Evolutionary conservation across 768 basidiomycete species (phyloP).

Genomic region (Lactarius deliciosus): DNA sequence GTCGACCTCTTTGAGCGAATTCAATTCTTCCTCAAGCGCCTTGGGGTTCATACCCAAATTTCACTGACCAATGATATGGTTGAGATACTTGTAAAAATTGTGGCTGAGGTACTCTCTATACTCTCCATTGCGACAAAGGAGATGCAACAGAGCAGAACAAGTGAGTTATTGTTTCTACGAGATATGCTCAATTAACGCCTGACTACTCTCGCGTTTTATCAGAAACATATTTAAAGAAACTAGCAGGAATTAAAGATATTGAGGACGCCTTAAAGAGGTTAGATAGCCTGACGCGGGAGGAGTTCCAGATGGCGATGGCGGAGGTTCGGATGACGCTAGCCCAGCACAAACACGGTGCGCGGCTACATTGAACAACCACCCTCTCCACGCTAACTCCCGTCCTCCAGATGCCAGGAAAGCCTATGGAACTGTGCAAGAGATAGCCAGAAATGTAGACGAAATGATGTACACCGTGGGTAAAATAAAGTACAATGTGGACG

Average conservation of each 20-base stretch:
- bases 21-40: background rate
- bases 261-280: background rate
- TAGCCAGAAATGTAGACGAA: no score
- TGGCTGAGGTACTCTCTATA: background rate
- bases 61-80: background rate
- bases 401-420: background rate
- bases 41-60: background rate
- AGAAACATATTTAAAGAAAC: background rate
- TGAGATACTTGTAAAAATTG: background rate
- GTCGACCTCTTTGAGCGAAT: background rate
- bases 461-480: no score
- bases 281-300: background rate
- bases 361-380: background rate
- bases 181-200: background rate
- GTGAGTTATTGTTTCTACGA: background rate
- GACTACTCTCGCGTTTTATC: background rate
- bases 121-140: background rate
- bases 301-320: background rate
- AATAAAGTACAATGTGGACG: background rate
- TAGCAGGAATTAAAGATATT: background rate
- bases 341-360: background rate
- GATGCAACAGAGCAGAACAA: background rate
- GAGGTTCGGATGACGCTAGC: no score
- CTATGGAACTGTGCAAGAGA: background rate
- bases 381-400: rapidly evolving